phyloP scores from a whole-genome alignment of 73 alveolate species.

The Effrenium voratum region DNA sequence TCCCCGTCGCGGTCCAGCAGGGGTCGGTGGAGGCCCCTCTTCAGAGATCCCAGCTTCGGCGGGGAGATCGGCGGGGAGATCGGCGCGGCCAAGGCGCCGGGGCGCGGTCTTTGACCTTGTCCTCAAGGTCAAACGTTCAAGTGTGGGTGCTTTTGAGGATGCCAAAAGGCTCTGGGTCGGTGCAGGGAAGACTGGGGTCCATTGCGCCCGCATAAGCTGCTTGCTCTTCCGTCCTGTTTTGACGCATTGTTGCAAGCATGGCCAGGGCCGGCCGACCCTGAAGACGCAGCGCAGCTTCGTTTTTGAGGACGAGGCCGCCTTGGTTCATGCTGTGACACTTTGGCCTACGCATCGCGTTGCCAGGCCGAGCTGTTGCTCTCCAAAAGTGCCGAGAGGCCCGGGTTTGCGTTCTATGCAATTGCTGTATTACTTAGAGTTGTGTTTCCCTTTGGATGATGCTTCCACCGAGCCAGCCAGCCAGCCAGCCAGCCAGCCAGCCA shows the following conservation, averaged over 20 bases:
- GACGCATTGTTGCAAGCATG: background rate
- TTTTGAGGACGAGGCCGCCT: conserved; percentile 87
- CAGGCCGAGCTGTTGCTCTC: background rate
- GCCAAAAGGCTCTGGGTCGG: too few relatives aligned
- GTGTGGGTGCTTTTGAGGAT: too few relatives aligned
- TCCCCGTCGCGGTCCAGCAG: background rate
- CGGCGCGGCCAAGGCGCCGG: background rate
- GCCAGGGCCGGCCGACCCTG: background rate
- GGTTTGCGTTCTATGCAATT: too few relatives aligned
- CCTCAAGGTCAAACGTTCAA: too few relatives aligned
- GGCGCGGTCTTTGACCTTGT: background rate
- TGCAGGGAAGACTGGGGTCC: too few relatives aligned
- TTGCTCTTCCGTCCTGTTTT: too few relatives aligned
- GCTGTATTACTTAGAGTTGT: too few relatives aligned
- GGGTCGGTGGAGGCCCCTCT: conserved; percentile 70
- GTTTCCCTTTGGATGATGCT: too few relatives aligned
- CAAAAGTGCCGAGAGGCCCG: too few relatives aligned
- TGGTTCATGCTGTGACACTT: background rate
- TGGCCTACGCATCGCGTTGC: background rate
- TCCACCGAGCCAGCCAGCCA: too few relatives aligned
- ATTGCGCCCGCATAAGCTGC: too few relatives aligned
- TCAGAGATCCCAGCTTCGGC: conserved; percentile 66
- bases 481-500: too few relatives aligned
- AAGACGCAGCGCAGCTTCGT: conserved; percentile 63
- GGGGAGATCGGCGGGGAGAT: conserved; percentile 24